Evolutionary conservation across 2,329 filamentous ascomycete genomes (phyloP), one percentile per base, ranked within the genome.

Genomic region (Teratosphaeria epicoccoides): DNA sequence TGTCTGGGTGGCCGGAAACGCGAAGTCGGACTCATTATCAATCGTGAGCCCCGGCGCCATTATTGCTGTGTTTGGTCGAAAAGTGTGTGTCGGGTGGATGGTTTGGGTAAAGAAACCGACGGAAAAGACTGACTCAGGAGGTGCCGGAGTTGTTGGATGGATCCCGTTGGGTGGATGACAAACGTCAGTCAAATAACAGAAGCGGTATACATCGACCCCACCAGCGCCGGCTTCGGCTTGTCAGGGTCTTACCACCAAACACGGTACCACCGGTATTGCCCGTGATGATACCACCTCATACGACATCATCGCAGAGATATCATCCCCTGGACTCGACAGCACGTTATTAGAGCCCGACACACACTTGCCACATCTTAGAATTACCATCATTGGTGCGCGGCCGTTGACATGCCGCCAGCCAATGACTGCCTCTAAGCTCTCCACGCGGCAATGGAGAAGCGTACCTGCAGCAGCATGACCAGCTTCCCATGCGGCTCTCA

Each of bases 21-120:
- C 55, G 59, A 64, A 60, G 60, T 71, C 69, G 55, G 66, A 62
- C 49, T 63, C 62, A 53, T 62, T 66, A 57, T 71, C 68, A 47
- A 72, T 63, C 33, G 63, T 64, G 28, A 71, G 62, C 14, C 61
- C 64, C 44, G 70, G 69, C 47, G 69, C 67, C 70, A 72, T 72
- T 25, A n/a, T 53, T 20, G 33, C 5, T n/a, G 23, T 47, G 44
- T 10, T 29, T 4, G 17, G 20, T 6, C n/a, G 28, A 44, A 22
- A 9, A 24, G 26, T 40, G 26, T 14, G 29, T 23, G n/a, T 28
- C 4, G 26, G 12, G 9, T 14, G 6, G 47, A 23, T 25, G 47
- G 22, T 37, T 9, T 37, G 14, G 43, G 10, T 23, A 17, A 11
- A 17, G 20, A 7, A 10, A 7, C 6, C 9, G 23, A 24, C 17